Evolutionary conservation across 2,329 filamentous ascomycete species (phyloP).

Genomic region (Coniochaeta sp.): DNA sequence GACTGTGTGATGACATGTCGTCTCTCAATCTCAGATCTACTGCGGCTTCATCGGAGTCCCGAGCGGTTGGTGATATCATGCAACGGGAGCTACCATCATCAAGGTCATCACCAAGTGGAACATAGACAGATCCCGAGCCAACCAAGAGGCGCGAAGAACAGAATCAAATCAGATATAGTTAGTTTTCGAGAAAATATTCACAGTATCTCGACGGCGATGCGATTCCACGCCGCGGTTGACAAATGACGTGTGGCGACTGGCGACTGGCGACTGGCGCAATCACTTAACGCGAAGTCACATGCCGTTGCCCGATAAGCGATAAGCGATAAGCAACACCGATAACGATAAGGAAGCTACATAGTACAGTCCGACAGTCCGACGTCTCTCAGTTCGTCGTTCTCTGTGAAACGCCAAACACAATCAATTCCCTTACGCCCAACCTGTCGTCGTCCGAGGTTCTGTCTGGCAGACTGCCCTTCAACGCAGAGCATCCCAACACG

Average conservation of each 20-base stretch:
- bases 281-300: neutral
- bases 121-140: too few relatives aligned
- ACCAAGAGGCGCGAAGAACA: too few relatives aligned
- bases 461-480: too few relatives aligned
- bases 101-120: neutral
- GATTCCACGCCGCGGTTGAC: neutral
- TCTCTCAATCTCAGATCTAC: neutral
- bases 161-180: neutral
- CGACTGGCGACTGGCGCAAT: too few relatives aligned
- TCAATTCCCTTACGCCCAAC: too few relatives aligned
- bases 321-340: neutral
- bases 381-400: too few relatives aligned
- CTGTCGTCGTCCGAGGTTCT: too few relatives aligned
- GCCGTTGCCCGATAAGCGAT: neutral
- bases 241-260: neutral
- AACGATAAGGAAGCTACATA: neutral
- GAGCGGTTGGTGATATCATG: too few relatives aligned
- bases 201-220: neutral
- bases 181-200: neutral
- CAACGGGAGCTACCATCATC: neutral
- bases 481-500: too few relatives aligned
- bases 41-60: neutral
- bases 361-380: neutral
- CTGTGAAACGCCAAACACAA: neutral
- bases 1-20: neutral